Evolutionary conservation across 148 eudicot genomes (phyloP).

Genomic region (Persicaria maculosa): DNA sequence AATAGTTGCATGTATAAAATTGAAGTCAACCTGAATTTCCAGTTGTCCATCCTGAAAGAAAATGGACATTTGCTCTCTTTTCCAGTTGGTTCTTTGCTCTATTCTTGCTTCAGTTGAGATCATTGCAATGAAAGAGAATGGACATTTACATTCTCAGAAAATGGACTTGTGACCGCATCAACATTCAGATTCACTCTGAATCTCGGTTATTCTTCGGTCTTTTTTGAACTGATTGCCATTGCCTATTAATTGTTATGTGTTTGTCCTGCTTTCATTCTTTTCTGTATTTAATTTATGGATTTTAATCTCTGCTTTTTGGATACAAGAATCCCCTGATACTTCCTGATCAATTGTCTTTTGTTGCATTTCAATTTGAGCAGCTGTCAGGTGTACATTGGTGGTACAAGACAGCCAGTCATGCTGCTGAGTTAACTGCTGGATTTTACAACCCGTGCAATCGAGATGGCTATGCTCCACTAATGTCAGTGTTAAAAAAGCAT

Average conservation of each 20-base stretch:
- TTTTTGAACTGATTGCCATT: background rate
- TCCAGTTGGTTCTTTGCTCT: no score
- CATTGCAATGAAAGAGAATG: background rate
- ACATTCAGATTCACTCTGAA: background rate
- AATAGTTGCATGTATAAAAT: background rate
- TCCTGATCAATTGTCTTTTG: slow-evolving; percentile 6
- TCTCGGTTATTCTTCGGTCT: background rate
- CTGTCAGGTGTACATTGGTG: slow-evolving; percentile 81
- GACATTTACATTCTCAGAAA: background rate
- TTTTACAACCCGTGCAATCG: slow-evolving; percentile 82
- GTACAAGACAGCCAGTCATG: slow-evolving; percentile 98
- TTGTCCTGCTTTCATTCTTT: background rate
- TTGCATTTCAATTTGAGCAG: slow-evolving; percentile 39
- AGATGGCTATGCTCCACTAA: slow-evolving; percentile 74
- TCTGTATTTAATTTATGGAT: background rate
- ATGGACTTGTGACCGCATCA: background rate
- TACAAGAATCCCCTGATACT: background rate
- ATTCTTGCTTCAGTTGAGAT: no score
- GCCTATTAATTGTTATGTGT: background rate
- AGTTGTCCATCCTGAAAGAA: background rate
- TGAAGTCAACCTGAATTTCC: background rate
- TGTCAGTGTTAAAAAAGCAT: slow-evolving; percentile 79
- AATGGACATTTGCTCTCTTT: background rate
- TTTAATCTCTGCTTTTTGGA: background rate
- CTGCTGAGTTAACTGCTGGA: slow-evolving; percentile 94